Evolutionary conservation across 495 filamentous ascomycete genomes (phyloP).

Genomic region (Penicillium lagena): DNA sequence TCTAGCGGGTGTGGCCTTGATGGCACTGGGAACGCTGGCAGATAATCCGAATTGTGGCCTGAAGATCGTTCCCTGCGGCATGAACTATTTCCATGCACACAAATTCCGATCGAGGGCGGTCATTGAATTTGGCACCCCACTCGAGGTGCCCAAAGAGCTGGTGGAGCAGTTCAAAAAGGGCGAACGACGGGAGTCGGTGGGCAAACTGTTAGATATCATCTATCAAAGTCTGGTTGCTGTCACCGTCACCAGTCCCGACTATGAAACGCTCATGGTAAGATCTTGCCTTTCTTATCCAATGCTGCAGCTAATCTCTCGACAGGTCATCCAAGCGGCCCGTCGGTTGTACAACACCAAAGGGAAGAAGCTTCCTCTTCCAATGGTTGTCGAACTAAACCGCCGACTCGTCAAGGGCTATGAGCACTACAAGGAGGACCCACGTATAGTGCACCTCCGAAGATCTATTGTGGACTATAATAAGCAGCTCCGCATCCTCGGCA

Average conservation of each 20-base stretch:
- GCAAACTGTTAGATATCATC: constrained; percentile 73
- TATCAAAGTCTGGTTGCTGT: constrained; percentile 80
- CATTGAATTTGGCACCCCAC: constrained; percentile 86
- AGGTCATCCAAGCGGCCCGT: constrained; percentile 88
- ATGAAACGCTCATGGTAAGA: constrained; percentile 90
- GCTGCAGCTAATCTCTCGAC: constrained; percentile 20
- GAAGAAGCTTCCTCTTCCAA: constrained; percentile 88
- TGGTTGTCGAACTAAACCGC: constrained; percentile 94
- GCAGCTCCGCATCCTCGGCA: constrained; percentile 73
- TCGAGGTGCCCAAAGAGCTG: constrained; percentile 74
- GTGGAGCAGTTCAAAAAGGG: constrained; percentile 81
- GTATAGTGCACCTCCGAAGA: constrained; percentile 72
- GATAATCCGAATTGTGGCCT: constrained; percentile 83
- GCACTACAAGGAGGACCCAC: constrained; percentile 84
- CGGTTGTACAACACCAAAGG: constrained; percentile 89
- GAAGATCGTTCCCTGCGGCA: constrained; percentile 98
- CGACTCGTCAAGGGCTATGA: constrained; percentile 88
- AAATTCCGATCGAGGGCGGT: constrained; percentile 97
- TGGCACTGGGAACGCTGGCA: constrained; percentile 92
- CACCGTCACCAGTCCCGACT: constrained; percentile 90
- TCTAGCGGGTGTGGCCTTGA: constrained; percentile 90
- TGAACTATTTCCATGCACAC: constrained; percentile 99
- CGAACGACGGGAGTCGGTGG: constrained; percentile 78
- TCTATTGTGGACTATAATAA: constrained; percentile 84
- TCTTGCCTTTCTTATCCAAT: not conserved